Percentiles rank a stretch among this genome's conserved stretches.
Conservation (phyloP, 2,329 filamentous ascomycete species). For the Fusarium irregulare region DNA sequence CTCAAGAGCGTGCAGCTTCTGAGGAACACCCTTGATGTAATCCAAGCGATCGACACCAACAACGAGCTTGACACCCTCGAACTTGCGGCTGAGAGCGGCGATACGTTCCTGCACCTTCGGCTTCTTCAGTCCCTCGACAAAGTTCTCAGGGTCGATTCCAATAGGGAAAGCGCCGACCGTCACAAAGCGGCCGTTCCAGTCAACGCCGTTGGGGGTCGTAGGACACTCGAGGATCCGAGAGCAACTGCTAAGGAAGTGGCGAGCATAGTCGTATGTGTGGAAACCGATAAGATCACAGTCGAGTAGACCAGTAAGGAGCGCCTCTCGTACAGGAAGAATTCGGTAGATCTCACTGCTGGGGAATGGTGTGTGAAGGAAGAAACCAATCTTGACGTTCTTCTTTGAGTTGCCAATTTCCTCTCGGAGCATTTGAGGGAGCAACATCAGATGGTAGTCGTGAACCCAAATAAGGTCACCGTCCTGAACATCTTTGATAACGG, state of each 20-base stretch:
- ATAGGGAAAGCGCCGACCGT: conserved; percentile 97
- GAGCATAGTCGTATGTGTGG: conserved; percentile 98
- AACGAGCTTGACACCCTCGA: conserved; percentile 94
- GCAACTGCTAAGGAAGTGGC: conserved; percentile 96
- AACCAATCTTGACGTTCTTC: conserved; percentile 96
- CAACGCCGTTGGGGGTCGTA: conserved; percentile 92
- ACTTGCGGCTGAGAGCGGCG: conserved; percentile 84
- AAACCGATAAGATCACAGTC: conserved; percentile 97
- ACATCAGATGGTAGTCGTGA: conserved; percentile 98
- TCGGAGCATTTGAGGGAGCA: conserved; percentile 93
- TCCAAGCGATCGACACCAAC: conserved; percentile 96
- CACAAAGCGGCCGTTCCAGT: conserved; percentile 88
- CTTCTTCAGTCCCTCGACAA: conserved; percentile 87
- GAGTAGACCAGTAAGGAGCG: conserved; percentile 86
- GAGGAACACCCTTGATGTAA: conserved; percentile 98
- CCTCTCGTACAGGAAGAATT: conserved; percentile 91
- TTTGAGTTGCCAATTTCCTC: conserved; percentile 83
- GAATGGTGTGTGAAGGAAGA: conserved; percentile 98
- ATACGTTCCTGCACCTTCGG: conserved; percentile 90
- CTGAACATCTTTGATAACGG: conserved; percentile 85
- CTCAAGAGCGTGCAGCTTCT: conserved; percentile 96
- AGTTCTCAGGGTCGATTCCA: conserved; percentile 97
- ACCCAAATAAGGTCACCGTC: conserved; percentile 98
- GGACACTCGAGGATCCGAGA: conserved; percentile 85
- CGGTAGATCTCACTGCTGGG: conserved; percentile 97